Evolutionary conservation across 148 eudicot genomes (phyloP), one percentile per base, ranked within the genome.

Genomic region (Drosera capensis): DNA sequence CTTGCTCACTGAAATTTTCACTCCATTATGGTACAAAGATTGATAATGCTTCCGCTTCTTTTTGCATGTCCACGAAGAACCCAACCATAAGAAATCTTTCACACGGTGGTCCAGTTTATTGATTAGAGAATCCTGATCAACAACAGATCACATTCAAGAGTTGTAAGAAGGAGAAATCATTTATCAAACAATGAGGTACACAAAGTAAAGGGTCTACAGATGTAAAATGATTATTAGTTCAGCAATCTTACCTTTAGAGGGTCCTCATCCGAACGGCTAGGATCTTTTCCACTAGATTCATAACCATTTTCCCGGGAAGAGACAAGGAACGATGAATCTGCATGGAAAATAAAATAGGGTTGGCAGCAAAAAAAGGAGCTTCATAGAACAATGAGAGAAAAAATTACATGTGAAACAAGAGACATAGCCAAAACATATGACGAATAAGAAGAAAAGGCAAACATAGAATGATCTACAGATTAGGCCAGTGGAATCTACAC

Each of bases 11-110:
- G 72, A 71, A 11, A 87, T 68, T 51, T 64, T 57, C 38, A 80
- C 52, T 43, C 96, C 94, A 58, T 71, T 82, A 14, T 80, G 80
- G 20, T 46, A 12, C 61, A 67, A 79, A n/a, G 90, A 68, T 34
- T 57, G 55, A 56, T 71, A 87, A 48, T 87, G 96, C 43, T 20
- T 71, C 31, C 76, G 64, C 35, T 56, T 87, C 72, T 70, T 82
- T 54, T 65, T 80, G 55, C 82, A 77, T 15, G 53, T 67, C 85
- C 78, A 76, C 14, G 79, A 52, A 14, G 77, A 67, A 43, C 96
- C 90, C 34, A 79, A 8, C 90, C 96, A 87, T 14, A 23, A 14
- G 43, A 74, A 65, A 43, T 65, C 74, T 25, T 40, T 53, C 17
- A 61, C 40, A 34, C 46, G 20, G 5, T 40, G 58, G 23, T 71